Evolutionary conservation across 768 basidiomycete species (phyloP), one percentile per base, ranked within the genome.

Genomic region (Tylopilus felleus): DNA sequence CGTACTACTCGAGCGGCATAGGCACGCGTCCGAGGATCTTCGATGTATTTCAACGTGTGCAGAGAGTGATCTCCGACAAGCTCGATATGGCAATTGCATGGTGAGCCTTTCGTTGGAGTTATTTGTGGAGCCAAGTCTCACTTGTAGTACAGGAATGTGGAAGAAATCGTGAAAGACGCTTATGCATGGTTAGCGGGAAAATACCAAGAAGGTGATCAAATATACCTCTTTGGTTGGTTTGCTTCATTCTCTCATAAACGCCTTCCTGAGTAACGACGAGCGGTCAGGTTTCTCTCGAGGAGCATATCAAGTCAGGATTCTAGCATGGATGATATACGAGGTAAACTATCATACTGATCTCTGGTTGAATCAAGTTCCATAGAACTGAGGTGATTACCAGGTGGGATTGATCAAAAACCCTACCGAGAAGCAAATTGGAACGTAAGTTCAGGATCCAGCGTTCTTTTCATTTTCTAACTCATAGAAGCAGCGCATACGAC

Each of bases 391-490:
- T 17, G n/a, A 31, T 42, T 35, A 9, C 27, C 29, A 74, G 74
- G 64, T 74, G 35, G 73, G 74, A 4, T 59, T 74, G 35, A 60
- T 74, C 13, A 44, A 47, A 55, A 23, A 60, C 55, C 7, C 65
- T 59, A 16, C 73, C 2, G 59, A 72, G 27, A 66, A 67, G 31
- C 72, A 73, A 40, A 70, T 74, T 33, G 65, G 52, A 52, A 62
- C 62, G 65, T 66, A n/a, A 47, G 65, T 55, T 7, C 21, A 27
- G 22, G 25, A 12, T 17, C 5, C 17, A 2, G 17, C 10, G 21
- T 16, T 8, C 1, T 4, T 7, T 60, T 22, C 8, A 2, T 33
- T 13, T 3, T 19, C 22, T 53, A 3, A 53, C n/a, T 1, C n/a
- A 33, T 4, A 19, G 28, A 2, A 28, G 19, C 31, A 53, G 52